Base-by-base conservation (phyloP, 306 rosid genomes). In the Hippophae tibetana region DNA sequence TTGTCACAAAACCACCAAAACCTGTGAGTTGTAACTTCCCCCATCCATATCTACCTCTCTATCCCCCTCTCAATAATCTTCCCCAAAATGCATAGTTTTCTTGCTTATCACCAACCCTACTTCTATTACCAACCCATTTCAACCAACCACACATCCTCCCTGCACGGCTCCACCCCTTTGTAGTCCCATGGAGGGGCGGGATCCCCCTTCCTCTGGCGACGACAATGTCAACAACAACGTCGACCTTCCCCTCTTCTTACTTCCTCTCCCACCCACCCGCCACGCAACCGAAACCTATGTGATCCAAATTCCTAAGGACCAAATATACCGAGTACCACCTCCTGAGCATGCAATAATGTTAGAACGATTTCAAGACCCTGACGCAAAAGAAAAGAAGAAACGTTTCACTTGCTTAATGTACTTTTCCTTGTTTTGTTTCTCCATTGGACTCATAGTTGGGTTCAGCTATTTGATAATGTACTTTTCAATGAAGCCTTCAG, bases 261-360 rank as follows among this genome's bases (percentile, higher is more conserved):
- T 54, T 3, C 47, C 9, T 0, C 23, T 23, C 60, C 1, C 2
- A 23, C 38, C 5, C n/a, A 3, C 60, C 31, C 6, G 3, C 18
- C 57, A 7, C 40, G 4, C 0, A 8, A 40, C 51, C 0, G 77
- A 74, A 4, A 79, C 77, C 41, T 83, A 83, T 74, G 77, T 86
- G 7, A 77, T 86, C 11, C 90, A 81, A 42, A 57, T 83, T 70
- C 95, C 90, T 0, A 81, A 68, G 61, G 80, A 86, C 52, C 88
- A 86, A 64, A 73, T 86, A 25, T 83, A 81, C 60, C 71, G 81
- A 0, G 72, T 86, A 13, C 87, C 90, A 0, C 90, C 95, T 0
- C 67, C 74, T 0, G 84, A 86, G 54, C 83, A 86, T 45, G 82
- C 87, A 1, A 5, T 51, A 13, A 14, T 76, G n/a, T 55, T 70